A percentile compares a stretch with the other conserved stretches of the same genome.
phyloP scores from a whole-genome alignment of 2,329 filamentous ascomycete genomes.

The Arthroderma sp. region DNA sequence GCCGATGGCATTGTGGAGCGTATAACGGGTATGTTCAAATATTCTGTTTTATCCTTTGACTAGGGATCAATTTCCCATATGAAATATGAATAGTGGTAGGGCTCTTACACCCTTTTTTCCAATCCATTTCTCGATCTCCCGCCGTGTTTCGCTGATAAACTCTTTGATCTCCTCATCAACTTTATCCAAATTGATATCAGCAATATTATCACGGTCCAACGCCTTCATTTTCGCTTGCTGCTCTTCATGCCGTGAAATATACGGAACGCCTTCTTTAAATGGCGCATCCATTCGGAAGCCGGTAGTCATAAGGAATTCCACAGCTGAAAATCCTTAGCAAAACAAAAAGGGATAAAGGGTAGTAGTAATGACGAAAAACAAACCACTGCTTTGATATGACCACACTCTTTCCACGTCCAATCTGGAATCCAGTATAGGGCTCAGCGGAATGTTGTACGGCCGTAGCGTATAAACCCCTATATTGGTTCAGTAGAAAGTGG shows the following conservation, averaged over 20 bases:
- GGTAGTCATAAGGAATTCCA: conserved; percentile 47
- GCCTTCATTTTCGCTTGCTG: conserved; percentile 30
- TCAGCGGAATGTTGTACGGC: conserved; percentile 53
- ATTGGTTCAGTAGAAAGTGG: conserved; percentile 2
- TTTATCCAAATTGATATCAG: conserved; percentile 37
- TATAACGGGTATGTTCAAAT: conserved; percentile 33
- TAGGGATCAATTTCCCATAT: background rate
- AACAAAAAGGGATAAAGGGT: background rate
- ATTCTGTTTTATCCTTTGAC: conserved; percentile 17
- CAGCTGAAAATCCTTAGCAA: conserved; percentile 27
- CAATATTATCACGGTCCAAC: conserved; percentile 12
- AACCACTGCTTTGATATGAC: conserved; percentile 42
- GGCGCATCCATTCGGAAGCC: conserved; percentile 46
- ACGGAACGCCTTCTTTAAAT: conserved; percentile 45
- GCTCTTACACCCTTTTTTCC: conserved; percentile 13
- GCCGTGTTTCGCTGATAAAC: conserved; percentile 36
- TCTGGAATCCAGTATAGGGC: conserved; percentile 39
- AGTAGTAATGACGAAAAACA: conserved; percentile 7
- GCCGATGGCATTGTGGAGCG: conserved; percentile 11
- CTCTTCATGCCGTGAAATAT: conserved; percentile 49
- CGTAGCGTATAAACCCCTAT: conserved; percentile 42
- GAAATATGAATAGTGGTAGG: background rate
- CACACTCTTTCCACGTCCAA: conserved; percentile 49
- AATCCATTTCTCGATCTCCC: conserved; percentile 36
- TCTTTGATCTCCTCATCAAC: conserved; percentile 40